Conservation (phyloP, 2,329 filamentous ascomycete species). For the Penicillium palitans region DNA sequence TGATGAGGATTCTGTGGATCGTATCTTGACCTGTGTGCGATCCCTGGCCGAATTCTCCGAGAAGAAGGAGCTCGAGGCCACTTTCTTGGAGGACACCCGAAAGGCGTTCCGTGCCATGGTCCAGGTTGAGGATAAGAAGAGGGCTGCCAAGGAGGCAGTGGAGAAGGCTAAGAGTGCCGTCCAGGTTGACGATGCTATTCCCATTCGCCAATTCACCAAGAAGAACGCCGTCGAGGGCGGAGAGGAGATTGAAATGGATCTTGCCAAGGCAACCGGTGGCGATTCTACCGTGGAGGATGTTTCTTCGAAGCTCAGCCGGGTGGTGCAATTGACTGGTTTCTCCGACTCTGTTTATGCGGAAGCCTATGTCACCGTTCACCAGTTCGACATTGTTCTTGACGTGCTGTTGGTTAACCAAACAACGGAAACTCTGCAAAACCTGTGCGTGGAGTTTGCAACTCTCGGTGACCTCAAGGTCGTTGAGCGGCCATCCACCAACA, state of each 20-base stretch:
- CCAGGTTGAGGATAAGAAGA: constrained; percentile 94
- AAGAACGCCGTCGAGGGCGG: constrained; percentile 79
- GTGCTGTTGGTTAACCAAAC: constrained; percentile 97
- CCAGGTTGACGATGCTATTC: constrained; percentile 92
- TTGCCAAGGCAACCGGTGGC: constrained; percentile 92
- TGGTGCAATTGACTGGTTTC: constrained; percentile 97
- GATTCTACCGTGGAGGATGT: constrained; percentile 82
- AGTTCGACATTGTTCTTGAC: constrained; percentile 97
- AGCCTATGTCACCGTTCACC: constrained; percentile 97
- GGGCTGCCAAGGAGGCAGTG: constrained; percentile 86
- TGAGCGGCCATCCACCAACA: constrained; percentile 93
- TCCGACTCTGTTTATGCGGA: constrained; percentile 98
- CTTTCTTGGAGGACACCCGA: constrained; percentile 91
- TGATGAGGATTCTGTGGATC: constrained; percentile 96
- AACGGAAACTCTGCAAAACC: constrained; percentile 90
- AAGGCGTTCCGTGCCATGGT: constrained; percentile 98
- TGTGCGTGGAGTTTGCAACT: constrained; percentile 98
- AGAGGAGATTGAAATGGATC: constrained; percentile 83
- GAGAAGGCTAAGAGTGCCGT: constrained; percentile 92
- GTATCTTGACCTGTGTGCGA: constrained; percentile 96
- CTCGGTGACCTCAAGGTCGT: constrained; percentile 97
- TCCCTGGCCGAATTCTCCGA: constrained; percentile 86
- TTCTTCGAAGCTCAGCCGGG: constrained; percentile 88
- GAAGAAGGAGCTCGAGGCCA: constrained; percentile 85
- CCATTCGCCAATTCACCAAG: constrained; percentile 88